These are phyloP conservation scores for Coniochaeta prunicola DNA, from an alignment of 2,329 filamentous ascomycete species.

Conservation along the genomic window DNA sequence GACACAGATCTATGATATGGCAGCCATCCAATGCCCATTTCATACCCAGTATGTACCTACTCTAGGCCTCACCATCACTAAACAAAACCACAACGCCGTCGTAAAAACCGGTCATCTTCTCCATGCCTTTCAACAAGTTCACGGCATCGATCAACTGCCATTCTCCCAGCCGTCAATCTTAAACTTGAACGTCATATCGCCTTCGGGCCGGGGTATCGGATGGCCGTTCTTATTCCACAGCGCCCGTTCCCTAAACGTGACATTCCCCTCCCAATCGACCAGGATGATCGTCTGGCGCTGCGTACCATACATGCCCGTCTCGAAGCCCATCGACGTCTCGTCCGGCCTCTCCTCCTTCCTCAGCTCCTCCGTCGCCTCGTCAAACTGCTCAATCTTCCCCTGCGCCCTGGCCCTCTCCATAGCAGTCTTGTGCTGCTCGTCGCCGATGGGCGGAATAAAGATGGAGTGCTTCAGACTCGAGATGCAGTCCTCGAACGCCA, in stretches of 20 bases:
- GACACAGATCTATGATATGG: too few relatives aligned
- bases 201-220: conserved; percentile 42
- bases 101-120: neutral
- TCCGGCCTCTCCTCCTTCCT: conserved; percentile 30
- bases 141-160: neutral
- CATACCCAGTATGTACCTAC: too few relatives aligned
- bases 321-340: conserved; percentile 34
- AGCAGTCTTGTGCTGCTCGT: conserved; percentile 33
- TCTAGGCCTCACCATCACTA: neutral
- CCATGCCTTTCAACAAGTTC: neutral
- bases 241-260: conserved; percentile 51
- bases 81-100: neutral
- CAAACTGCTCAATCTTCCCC: conserved; percentile 23
- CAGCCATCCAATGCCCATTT: too few relatives aligned
- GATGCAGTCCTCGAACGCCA: conserved; percentile 47
- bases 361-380: conserved; percentile 25
- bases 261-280: conserved; percentile 56
- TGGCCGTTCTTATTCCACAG: conserved; percentile 54
- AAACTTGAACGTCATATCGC: conserved; percentile 49
- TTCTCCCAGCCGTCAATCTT: conserved; percentile 46
- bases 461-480: conserved; percentile 50
- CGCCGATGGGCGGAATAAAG: conserved; percentile 53
- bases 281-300: conserved; percentile 57
- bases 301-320: conserved; percentile 56
- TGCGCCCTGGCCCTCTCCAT: conserved; percentile 33